Evolutionary conservation across 805 yeast species (phyloP).

Genomic region (Yarrowia sp.): DNA sequence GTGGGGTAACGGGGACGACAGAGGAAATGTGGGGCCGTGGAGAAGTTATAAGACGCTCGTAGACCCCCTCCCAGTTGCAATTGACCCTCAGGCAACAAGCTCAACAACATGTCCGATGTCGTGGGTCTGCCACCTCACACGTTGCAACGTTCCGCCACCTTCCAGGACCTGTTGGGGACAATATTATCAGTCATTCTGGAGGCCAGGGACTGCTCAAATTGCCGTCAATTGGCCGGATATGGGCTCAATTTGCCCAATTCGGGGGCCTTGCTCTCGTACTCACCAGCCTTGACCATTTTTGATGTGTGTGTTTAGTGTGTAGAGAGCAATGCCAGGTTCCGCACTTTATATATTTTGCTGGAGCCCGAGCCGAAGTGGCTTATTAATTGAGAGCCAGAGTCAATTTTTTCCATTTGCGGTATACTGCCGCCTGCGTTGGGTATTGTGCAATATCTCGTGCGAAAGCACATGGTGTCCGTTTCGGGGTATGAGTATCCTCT

Average conservation of each 20-base stretch:
- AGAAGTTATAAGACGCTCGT: not conserved
- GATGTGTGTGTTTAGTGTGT: conserved; percentile 31
- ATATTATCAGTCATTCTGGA: not conserved
- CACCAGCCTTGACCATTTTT: conserved; percentile 71
- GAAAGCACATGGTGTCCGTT: conserved; percentile 18
- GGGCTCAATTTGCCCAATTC: not conserved
- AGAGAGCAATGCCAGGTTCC: conserved; percentile 33
- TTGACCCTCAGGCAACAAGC: not conserved
- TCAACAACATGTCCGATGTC: not conserved
- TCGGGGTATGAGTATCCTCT: not conserved
- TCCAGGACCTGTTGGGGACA: not conserved
- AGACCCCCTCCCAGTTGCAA: not conserved
- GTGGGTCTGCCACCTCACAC: conserved; percentile 5
- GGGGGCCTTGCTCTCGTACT: conserved; percentile 47
- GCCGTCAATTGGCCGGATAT: not conserved
- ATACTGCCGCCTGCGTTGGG: conserved; percentile 15
- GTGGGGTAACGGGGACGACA: not conserved
- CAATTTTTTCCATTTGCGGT: conserved; percentile 22
- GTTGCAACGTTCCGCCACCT: conserved; percentile 26
- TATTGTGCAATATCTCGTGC: conserved; percentile 17
- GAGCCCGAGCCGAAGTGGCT: conserved; percentile 35
- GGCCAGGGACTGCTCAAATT: not conserved
- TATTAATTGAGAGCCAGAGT: conserved; percentile 24
- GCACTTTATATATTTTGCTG: conserved; percentile 37
- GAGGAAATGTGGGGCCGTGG: not conserved